Percentiles rank a stretch among this genome's conserved stretches.
These are phyloP conservation scores for Cutaneotrichosporon daszewskae DNA, from an alignment of 1,284 basidiomycete genomes.

Conservation along the genomic window DNA sequence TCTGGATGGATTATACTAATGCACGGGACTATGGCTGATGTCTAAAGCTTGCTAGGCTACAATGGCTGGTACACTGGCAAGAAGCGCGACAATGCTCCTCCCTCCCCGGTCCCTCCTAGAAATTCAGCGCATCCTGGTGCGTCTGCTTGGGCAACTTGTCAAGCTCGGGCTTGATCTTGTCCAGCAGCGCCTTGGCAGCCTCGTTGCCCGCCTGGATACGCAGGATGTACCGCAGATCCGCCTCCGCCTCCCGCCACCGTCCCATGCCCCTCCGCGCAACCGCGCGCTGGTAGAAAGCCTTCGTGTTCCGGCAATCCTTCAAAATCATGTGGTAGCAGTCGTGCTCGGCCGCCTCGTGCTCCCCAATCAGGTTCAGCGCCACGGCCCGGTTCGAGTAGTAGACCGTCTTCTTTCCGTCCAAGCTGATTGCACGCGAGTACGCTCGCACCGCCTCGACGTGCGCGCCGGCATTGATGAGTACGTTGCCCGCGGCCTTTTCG, in stretches of 20 bases:
- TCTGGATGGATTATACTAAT: too few relatives aligned
- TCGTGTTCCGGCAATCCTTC: constrained; percentile 44
- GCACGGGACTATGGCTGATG: too few relatives aligned
- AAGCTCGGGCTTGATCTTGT: constrained; percentile 25
- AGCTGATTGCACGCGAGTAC: constrained; percentile 46
- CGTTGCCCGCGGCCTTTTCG: constrained; percentile 47
- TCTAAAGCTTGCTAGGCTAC: too few relatives aligned
- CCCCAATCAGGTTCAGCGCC: constrained; percentile 42
- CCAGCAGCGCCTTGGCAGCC: constrained; percentile 36
- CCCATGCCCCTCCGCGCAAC: constrained; percentile 39
- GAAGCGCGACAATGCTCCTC: too few relatives aligned
- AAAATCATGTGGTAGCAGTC: constrained; percentile 43
- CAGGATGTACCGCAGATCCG: constrained; percentile 36
- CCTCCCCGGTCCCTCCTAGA: too few relatives aligned
- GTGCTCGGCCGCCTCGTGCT: constrained; percentile 38
- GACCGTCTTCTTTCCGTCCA: constrained; percentile 47
- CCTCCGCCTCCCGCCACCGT: constrained; percentile 42
- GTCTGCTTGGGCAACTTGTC: constrained; percentile 33
- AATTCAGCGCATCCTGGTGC: constrained; percentile 33
- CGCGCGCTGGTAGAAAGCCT: constrained; percentile 46
- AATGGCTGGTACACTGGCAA: too few relatives aligned
- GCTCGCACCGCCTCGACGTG: constrained; percentile 36
- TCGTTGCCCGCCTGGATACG: constrained; percentile 33
- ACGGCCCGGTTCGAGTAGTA: constrained; percentile 48
- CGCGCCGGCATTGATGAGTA: constrained; percentile 31